A percentile compares a stretch with the other conserved stretches of the same genome.
Conservation (phyloP, 2,329 filamentous ascomycete genomes). For the Leptographium radiaticola region DNA sequence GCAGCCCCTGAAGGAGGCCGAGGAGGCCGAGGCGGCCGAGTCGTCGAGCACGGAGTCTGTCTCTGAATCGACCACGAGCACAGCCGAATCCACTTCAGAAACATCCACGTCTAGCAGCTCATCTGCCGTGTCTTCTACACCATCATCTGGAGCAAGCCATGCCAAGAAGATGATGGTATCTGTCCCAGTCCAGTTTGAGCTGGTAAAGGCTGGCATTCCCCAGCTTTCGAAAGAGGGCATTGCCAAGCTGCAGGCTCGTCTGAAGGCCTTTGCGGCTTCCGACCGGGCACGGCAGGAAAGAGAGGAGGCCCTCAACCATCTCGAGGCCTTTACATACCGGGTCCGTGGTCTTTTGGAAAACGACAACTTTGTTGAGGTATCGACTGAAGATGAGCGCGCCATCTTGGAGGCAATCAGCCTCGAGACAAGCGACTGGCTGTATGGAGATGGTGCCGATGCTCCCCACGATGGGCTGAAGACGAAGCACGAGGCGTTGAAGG, state of each 20-base stretch:
- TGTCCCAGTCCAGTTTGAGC: conserved; percentile 36
- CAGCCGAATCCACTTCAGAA: background rate
- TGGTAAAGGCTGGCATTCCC: conserved; percentile 37
- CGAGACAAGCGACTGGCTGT: conserved; percentile 77
- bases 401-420: conserved; percentile 55
- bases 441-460: conserved; percentile 70
- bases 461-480: conserved; percentile 60
- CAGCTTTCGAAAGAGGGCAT: conserved; percentile 35
- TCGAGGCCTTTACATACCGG: conserved; percentile 90
- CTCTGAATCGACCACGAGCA: background rate
- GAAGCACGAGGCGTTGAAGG: conserved; percentile 64
- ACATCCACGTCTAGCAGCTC: conserved; percentile 9
- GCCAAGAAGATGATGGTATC: conserved; percentile 42
- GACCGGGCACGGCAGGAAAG: conserved; percentile 64
- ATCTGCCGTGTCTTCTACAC: conserved; percentile 16
- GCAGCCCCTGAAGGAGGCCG: conserved; percentile 54
- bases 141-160: background rate
- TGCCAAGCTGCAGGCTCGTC: conserved; percentile 48
- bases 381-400: conserved; percentile 54
- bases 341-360: conserved; percentile 71
- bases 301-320: conserved; percentile 79
- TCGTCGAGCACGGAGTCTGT: conserved; percentile 8
- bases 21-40: conserved; percentile 20
- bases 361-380: conserved; percentile 57
- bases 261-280: conserved; percentile 75